Evolutionary conservation across 2,329 filamentous ascomycete genomes (phyloP).

Genomic region (Hymenoscyphus fructigenus): DNA sequence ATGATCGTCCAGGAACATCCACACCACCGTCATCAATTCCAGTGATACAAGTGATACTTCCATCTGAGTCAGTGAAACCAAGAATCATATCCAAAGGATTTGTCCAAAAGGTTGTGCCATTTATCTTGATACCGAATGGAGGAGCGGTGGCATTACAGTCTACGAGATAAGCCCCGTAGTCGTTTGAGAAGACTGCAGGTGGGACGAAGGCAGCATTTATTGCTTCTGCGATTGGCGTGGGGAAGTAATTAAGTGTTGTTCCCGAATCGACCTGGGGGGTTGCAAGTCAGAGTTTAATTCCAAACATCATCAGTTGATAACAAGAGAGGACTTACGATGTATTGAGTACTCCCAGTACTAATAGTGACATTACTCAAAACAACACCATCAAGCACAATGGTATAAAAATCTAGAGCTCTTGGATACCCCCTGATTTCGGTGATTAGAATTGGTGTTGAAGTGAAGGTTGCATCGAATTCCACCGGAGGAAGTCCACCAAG

Average conservation of each 20-base stretch:
- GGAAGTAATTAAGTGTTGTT: constrained; percentile 43
- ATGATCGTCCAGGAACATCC: no score
- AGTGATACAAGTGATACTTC: constrained; percentile 2
- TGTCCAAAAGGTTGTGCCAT: constrained; percentile 35
- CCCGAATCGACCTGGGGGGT: constrained; percentile 41
- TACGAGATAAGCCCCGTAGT: constrained; percentile 39
- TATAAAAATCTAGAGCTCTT: constrained; percentile 25
- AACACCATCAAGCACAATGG: constrained; percentile 22
- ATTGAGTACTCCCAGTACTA: constrained; percentile 11
- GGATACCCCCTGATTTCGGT: constrained; percentile 9
- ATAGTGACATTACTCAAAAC: constrained; percentile 12
- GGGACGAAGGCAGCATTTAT: constrained; percentile 45
- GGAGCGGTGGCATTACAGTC: constrained; percentile 44
- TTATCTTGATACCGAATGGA: constrained; percentile 42
- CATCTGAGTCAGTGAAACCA: constrained; percentile 8
- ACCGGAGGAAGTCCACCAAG: constrained; percentile 51
- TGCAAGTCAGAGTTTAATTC: neutral
- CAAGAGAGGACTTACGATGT: constrained; percentile 28
- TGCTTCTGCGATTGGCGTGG: constrained; percentile 37
- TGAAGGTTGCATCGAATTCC: constrained; percentile 23
- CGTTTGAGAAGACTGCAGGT: constrained; percentile 38
- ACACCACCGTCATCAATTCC: neutral
- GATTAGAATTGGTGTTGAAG: constrained; percentile 23
- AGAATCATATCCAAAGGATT: constrained; percentile 37
- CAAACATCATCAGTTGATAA: no score